phyloP scores from a whole-genome alignment of 2,329 filamentous ascomycete species.

The Cadophora luteo-olivacea region DNA sequence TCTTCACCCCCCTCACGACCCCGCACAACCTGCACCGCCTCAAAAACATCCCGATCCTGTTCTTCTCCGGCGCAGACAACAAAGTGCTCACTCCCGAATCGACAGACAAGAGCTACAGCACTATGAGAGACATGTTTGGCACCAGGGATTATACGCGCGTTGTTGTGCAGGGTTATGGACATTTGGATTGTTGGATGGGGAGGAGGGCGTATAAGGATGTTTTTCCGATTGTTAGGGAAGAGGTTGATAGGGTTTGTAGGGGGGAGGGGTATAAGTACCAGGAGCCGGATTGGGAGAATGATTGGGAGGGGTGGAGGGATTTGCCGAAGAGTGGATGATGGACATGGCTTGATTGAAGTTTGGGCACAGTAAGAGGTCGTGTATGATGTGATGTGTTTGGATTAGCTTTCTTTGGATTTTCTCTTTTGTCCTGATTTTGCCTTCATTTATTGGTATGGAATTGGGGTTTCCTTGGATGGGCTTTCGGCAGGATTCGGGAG shows the following conservation, averaged over 20 bases:
- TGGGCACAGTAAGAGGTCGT: no score
- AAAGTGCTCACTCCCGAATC: constrained; percentile 60
- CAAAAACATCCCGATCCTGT: constrained; percentile 58
- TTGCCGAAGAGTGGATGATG: constrained; percentile 14
- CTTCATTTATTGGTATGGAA: not conserved
- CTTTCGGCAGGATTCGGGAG: not conserved
- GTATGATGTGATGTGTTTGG: not conserved
- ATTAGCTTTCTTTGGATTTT: not conserved
- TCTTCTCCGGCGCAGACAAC: constrained; percentile 63
- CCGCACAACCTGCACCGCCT: constrained; percentile 57
- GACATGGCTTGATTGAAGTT: not conserved
- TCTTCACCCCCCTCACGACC: constrained; percentile 55
- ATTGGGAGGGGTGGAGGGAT: constrained; percentile 28
- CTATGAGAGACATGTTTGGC: constrained; percentile 59
- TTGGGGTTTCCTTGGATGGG: not conserved
- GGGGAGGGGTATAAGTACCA: constrained; percentile 38
- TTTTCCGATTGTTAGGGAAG: constrained; percentile 60
- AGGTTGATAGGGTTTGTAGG: constrained; percentile 57
- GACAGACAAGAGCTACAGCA: constrained; percentile 60
- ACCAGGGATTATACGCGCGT: constrained; percentile 55
- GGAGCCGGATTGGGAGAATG: constrained; percentile 38
- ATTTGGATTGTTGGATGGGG: constrained; percentile 69
- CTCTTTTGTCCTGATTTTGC: not conserved
- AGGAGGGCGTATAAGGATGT: constrained; percentile 64
- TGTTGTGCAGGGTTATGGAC: constrained; percentile 64